These are phyloP conservation scores for Ochetophila trinervis DNA, from an alignment of 306 rosid species.

Conservation along the genomic window DNA sequence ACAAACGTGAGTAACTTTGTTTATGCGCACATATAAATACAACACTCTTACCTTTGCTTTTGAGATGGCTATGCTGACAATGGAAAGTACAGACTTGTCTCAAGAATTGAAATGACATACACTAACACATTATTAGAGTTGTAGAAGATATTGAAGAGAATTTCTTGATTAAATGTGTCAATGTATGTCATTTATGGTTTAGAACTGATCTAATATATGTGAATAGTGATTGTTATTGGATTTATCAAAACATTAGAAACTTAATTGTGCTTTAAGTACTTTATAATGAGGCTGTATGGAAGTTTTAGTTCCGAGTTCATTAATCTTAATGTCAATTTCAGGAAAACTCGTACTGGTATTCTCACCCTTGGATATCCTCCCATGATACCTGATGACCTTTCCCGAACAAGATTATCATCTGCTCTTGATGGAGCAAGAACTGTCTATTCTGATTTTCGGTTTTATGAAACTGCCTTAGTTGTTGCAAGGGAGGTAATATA, in stretches of 20 bases:
- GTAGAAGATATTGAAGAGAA: too few species aligned
- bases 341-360: slow-evolving; percentile 84
- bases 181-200: too few species aligned
- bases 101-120: too few species aligned
- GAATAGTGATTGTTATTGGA: too few species aligned
- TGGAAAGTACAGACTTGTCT: too few species aligned
- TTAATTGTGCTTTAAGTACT: too few species aligned
- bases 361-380: slow-evolving; percentile 86
- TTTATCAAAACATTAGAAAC: too few species aligned
- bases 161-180: too few species aligned
- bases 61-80: too few species aligned
- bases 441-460: slow-evolving; percentile 62
- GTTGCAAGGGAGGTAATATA: slow-evolving; percentile 73
- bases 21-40: not conserved
- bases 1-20: slow-evolving; percentile 59
- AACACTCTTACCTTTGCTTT: too few species aligned
- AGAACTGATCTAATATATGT: too few species aligned
- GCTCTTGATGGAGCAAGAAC: slow-evolving; percentile 73
- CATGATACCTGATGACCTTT: slow-evolving; percentile 62
- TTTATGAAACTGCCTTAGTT: slow-evolving; percentile 63
- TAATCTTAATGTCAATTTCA: slow-evolving; percentile 17
- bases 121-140: too few species aligned
- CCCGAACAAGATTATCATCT: slow-evolving; percentile 51
- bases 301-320: not conserved
- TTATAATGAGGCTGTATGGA: slow-evolving; percentile 11